Base-by-base conservation (phyloP, 352 stramenopile species). In the Pythium sp. region DNA sequence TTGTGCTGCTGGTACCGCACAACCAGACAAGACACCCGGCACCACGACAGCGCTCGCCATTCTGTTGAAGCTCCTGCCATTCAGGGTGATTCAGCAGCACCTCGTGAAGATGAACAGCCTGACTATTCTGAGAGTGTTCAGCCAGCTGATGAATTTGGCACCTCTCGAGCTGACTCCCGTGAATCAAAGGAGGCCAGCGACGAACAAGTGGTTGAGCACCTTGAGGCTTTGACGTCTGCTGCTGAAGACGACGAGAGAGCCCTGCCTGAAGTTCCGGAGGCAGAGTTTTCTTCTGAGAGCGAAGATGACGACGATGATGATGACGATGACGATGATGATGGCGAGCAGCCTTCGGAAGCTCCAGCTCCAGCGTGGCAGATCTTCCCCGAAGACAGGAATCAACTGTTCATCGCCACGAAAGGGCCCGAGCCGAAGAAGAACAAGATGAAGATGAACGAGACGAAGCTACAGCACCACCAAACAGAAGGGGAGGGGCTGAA, bases 381-480 rank as follows among this genome's bases (percentile, higher is more conserved):
- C 41, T 63, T 71, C 24, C 59, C 66, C 7, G 66, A 62, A 58
- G 66, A 67, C 14, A 38, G 14, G 20, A 36, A 51, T 43, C 51
- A 64, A 14, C 41, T 67, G 34, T 67, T 53, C 32, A 67, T 71
- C 20, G n/a, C 57, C 6, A 57, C 38, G 34, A 71, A 58, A 5
- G 57, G 68, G 30, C 18, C 24, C 51, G 24, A 66, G 20, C 20
- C 18, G 47, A 65, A 32, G 49, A 55, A 68, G n/a, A 59, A 46
- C 12, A 46, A 18, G 38, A 7, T 20, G 38, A 32, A 32, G 30
- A 43, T 43, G 6, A 18, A 41, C 8, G 5, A 32, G 5, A 5
- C 2, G 14, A 12, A 5, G 15, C 30, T 32, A 32, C 30, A 32
- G 5, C 6, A 0, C 3, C 26, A 65, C 18, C 30, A 38, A 54